phyloP scores from a whole-genome alignment of 2,329 filamentous ascomycete species.

The Teratosphaeria gauchensis region DNA sequence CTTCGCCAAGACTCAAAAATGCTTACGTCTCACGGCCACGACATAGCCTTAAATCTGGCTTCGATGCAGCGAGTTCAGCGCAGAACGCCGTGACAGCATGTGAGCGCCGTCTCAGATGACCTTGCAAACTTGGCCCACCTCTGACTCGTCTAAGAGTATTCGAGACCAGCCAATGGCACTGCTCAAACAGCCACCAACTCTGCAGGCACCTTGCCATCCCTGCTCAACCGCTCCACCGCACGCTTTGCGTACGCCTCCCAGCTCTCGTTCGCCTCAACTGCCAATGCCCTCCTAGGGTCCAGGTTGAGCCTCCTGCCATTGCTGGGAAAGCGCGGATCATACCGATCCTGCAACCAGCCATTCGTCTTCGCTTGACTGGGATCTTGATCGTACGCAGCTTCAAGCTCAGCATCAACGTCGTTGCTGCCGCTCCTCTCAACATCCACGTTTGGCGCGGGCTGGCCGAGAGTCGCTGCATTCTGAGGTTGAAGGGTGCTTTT shows the following conservation, averaged over 20 bases:
- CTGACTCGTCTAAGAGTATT: too few species aligned
- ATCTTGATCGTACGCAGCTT: background rate
- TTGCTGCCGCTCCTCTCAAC: background rate
- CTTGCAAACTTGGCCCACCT: too few species aligned
- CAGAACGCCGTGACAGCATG: too few species aligned
- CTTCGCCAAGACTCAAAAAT: too few species aligned
- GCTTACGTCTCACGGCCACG: too few species aligned
- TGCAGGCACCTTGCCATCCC: background rate
- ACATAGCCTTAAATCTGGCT: too few species aligned
- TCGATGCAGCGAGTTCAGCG: too few species aligned
- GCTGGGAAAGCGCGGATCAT: slow-evolving; percentile 5
- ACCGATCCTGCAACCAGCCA: background rate
- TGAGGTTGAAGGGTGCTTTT: slow-evolving; percentile 19
- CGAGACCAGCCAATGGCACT: too few species aligned
- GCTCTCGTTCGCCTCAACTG: background rate
- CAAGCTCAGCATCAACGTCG: background rate
- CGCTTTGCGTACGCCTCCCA: background rate
- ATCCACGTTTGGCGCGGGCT: background rate
- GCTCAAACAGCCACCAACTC: background rate
- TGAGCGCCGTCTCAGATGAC: too few species aligned
- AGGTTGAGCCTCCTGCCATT: background rate
- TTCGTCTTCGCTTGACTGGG: background rate
- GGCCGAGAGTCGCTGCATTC: slow-evolving; percentile 8
- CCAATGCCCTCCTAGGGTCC: background rate
- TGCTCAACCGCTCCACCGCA: background rate